A percentile compares a stretch with the other conserved stretches of the same genome.
These are phyloP conservation scores for Cotoneaster glaucophyllus DNA, from an alignment of 306 rosid genomes.

Conservation along the genomic window DNA sequence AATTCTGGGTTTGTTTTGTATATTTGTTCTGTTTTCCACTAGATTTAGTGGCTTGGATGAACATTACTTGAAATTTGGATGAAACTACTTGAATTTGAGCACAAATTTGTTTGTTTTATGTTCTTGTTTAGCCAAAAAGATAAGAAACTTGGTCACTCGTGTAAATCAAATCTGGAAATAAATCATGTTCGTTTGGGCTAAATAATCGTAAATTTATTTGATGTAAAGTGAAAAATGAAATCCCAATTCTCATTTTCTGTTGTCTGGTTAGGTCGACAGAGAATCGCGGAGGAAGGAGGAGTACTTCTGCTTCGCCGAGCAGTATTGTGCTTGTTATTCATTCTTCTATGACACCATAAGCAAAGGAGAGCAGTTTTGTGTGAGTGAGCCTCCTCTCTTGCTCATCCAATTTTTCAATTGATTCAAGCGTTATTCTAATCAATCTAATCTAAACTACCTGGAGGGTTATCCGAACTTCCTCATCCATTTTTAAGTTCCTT, in stretches of 20 bases:
- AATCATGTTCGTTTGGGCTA: background rate
- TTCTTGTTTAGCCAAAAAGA: background rate
- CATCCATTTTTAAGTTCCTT: background rate
- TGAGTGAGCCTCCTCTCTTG: slow-evolving; percentile 44
- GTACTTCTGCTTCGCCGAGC: slow-evolving; percentile 68
- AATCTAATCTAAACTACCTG: no score
- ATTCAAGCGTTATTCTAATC: background rate
- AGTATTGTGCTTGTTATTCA: slow-evolving; percentile 77
- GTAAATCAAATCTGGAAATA: background rate
- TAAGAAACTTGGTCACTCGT: background rate
- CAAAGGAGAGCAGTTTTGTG: slow-evolving; percentile 88
- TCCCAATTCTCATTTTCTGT: background rate
- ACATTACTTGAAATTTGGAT: background rate
- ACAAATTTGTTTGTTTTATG: background rate
- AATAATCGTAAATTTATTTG: background rate
- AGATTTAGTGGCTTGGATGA: background rate
- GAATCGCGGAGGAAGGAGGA: slow-evolving; percentile 82
- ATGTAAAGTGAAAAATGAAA: background rate
- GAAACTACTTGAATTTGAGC: background rate
- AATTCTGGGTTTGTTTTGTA: background rate
- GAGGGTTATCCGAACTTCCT: no score
- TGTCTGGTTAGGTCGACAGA: slow-evolving; percentile 53
- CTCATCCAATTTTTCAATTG: background rate
- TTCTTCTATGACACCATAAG: slow-evolving; percentile 81
- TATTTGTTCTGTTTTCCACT: background rate